Conservation (phyloP, 2,329 filamentous ascomycete species). For the Aspergillus costaricaensis region DNA sequence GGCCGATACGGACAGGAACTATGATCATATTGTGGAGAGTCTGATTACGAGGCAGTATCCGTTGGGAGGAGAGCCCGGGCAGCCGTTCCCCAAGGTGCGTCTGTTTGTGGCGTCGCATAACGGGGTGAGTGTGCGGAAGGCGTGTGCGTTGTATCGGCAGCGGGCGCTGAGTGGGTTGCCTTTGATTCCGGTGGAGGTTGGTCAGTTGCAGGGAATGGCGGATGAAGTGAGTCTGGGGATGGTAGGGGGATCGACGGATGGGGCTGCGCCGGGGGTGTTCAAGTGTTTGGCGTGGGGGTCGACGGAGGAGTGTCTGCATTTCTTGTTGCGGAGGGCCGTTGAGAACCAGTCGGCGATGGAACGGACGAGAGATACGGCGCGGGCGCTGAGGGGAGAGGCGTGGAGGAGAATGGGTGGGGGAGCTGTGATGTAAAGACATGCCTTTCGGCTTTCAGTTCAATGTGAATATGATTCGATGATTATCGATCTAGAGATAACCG, state of each 20-base stretch:
- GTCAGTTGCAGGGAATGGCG: constrained; percentile 87
- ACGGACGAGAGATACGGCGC: constrained; percentile 62
- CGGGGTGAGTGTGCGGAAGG: constrained; percentile 49
- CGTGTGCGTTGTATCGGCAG: constrained; percentile 36
- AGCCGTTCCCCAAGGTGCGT: constrained; percentile 35
- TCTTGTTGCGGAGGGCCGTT: constrained; percentile 61
- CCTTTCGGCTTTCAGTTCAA: background rate
- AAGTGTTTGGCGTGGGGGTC: constrained; percentile 59
- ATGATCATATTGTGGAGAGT: constrained; percentile 53
- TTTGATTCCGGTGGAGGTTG: constrained; percentile 55
- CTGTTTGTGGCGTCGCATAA: constrained; percentile 59
- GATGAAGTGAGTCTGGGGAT: constrained; percentile 72
- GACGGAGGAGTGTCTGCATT: constrained; percentile 57
- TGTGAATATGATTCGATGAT: background rate
- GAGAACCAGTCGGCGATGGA: constrained; percentile 72
- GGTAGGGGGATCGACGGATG: constrained; percentile 32
- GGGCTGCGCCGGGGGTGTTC: constrained; percentile 45
- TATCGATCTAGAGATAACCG: background rate
- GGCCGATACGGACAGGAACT: constrained; percentile 44
- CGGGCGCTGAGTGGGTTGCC: constrained; percentile 46
- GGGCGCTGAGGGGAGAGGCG: constrained; percentile 65
- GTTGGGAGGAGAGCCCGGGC: constrained; percentile 16
- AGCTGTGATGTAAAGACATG: background rate
- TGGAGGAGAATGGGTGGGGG: constrained; percentile 32
- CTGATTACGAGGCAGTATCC: constrained; percentile 46